Base-by-base conservation (phyloP, 805 yeast genomes). In the Yarrowia divulgata region DNA sequence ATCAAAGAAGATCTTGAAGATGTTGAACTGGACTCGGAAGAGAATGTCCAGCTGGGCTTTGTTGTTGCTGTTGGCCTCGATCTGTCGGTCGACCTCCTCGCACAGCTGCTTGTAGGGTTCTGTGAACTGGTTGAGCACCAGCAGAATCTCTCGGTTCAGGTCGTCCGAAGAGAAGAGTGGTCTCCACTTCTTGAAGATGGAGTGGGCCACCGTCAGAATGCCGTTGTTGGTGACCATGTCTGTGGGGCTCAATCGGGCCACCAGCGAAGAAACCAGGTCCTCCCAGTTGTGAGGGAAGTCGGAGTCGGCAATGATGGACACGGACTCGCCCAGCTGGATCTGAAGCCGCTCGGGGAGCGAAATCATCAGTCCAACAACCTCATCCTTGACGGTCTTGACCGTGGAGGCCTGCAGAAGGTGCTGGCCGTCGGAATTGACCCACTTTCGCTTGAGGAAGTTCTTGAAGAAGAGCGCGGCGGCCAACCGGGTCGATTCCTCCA, bases 111-210 rank as follows among this genome's bases (percentile, higher is more conserved):
- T 79, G 75, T 90, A 96, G 1, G 98, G 97, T 60, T 81, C 82
- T 9, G 90, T 85, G 80, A 95, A 95, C 75, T 90, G 91, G 70
- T 87, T 90, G 72, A 95, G 82, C 0, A 95, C 99, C 76, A 91
- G 82, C 76, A 89, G 87, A 76, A 95, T 95, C 77, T 95, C 99
- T 69, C 86, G 77, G 77, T 92, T 93, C 68, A 95, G 84, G 57
- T 88, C 97, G 77, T 96, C 97, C 0, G 97, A 90, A 74, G 97
- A 85, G 77, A 91, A 92, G 69, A 94, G 82, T 1, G 98, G 97
- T 75, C 99, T 85, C 99, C 99, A 95, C 79, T 97, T 88, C 78
- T 90, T 92, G 81, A 94, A 96, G 71, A 95, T 94, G 0, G 97
- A 91, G 78, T 95, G 99, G 6, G 98, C 96, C 23, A 96, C 98